Conservation (phyloP, 228 moss, liverwort and hornwort genomes). For the Sphagnum fallax region DNA sequence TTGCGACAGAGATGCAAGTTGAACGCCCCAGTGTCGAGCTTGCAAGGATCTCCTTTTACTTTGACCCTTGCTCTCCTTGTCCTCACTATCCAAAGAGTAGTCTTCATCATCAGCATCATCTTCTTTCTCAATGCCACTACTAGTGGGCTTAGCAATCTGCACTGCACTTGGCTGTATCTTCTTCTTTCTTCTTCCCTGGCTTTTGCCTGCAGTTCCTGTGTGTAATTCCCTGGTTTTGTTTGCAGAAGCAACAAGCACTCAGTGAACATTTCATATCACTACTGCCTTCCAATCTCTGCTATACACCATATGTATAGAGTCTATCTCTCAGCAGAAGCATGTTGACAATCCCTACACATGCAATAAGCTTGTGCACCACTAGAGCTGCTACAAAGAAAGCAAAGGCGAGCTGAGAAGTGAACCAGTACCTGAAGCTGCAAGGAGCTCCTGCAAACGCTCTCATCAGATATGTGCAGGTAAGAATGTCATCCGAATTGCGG, state of each 20-base stretch:
- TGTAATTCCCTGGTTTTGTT: conserved; percentile 35
- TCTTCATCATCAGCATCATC: conserved; percentile 11
- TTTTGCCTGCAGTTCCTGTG: conserved; percentile 55
- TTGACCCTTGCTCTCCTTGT: conserved; percentile 55
- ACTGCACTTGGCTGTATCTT: conserved; percentile 24
- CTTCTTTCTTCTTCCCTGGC: conserved; percentile 51
- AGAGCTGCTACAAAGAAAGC: too few species aligned
- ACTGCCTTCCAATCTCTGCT: too few species aligned
- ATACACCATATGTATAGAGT: too few species aligned
- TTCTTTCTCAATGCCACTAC: conserved; percentile 24
- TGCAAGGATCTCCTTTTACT: conserved; percentile 47
- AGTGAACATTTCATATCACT: too few species aligned
- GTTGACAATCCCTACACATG: too few species aligned
- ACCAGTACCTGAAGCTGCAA: too few species aligned
- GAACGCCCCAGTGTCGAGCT: conserved; percentile 37
- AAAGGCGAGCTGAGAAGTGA: too few species aligned
- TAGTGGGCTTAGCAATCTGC: conserved; percentile 34
- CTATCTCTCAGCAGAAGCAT: too few species aligned
- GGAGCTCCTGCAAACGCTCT: too few species aligned
- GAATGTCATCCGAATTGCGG: too few species aligned
- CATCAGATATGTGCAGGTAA: too few species aligned
- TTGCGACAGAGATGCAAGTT: conserved; percentile 38
- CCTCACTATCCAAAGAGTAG: conserved; percentile 20
- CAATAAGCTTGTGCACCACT: too few species aligned
- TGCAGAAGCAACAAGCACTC: neutral